phyloP scores from a whole-genome alignment of 2,329 filamentous ascomycete species.

The Septoria petroselini region DNA sequence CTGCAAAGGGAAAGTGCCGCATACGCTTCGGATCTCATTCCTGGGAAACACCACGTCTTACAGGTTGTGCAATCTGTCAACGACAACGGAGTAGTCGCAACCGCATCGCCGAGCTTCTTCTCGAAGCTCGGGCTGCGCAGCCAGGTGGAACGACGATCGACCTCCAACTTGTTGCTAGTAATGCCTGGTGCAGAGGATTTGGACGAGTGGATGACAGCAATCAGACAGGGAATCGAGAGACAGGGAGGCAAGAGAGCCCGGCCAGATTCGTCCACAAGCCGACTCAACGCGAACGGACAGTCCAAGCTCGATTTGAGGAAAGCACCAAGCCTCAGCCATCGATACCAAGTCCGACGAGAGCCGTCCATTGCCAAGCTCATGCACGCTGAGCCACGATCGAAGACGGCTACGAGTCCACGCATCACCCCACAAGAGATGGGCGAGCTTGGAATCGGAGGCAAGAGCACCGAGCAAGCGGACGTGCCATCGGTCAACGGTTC shows the following conservation, averaged over 20 bases:
- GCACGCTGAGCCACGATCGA: conserved; percentile 12
- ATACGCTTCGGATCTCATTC: conserved; percentile 76
- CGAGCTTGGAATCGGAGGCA: conserved; percentile 11
- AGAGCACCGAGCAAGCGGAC: neutral
- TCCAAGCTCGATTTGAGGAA: conserved; percentile 28
- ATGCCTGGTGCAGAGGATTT: conserved; percentile 71
- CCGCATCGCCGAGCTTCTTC: conserved; percentile 59
- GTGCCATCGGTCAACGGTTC: conserved; percentile 1
- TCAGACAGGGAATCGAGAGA: conserved; percentile 68
- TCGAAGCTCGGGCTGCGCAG: conserved; percentile 61
- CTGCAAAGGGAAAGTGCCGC: conserved; percentile 72
- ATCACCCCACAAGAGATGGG: neutral
- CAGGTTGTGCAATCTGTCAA: conserved; percentile 68
- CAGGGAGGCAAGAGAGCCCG: conserved; percentile 64
- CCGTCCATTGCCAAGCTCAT: conserved; percentile 19
- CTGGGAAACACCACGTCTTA: conserved; percentile 75
- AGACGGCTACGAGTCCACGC: neutral
- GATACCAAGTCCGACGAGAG: conserved; percentile 38
- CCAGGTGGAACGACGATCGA: conserved; percentile 34
- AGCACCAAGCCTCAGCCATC: conserved; percentile 36
- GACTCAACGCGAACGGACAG: conserved; percentile 10
- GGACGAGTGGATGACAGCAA: conserved; percentile 68
- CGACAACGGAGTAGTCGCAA: conserved; percentile 51
- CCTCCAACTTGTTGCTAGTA: conserved; percentile 67
- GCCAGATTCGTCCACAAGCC: conserved; percentile 45